phyloP scores from a whole-genome alignment of 208 protist genomes.

The Naegleria lovaniensis region DNA sequence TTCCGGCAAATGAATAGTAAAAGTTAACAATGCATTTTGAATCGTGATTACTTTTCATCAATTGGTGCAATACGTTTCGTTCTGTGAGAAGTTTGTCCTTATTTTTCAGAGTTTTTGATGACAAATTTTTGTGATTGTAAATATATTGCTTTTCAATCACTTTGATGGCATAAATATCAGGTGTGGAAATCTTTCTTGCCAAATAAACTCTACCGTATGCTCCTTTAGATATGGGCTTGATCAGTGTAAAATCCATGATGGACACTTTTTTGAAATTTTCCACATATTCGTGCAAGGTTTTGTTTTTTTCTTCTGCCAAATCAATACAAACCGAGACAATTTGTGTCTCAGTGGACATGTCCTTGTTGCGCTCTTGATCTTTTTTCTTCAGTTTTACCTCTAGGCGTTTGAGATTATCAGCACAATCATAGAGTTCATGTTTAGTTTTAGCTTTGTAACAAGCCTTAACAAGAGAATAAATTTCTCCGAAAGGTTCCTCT shows the following conservation, averaged over 20 bases:
- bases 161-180: slow-evolving; percentile 34
- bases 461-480: not conserved
- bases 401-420: not conserved
- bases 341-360: not conserved
- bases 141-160: slow-evolving; percentile 28
- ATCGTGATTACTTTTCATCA: not conserved
- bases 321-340: not conserved
- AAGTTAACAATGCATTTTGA: slow-evolving; percentile 70
- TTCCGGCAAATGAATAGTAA: slow-evolving; percentile 77
- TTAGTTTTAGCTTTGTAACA: not conserved
- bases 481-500: not conserved
- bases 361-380: not conserved
- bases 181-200: slow-evolving; percentile 27
- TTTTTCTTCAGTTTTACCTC: not conserved
- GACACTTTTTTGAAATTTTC: slow-evolving; percentile 48
- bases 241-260: slow-evolving; percentile 67
- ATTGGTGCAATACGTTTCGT: not conserved
- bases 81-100: slow-evolving; percentile 2
- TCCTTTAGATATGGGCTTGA: slow-evolving; percentile 74
- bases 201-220: slow-evolving; percentile 80
- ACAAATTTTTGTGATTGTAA: not conserved
- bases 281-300: not conserved
- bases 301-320: not conserved
- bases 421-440: not conserved
- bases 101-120: not conserved